Evolutionary conservation across 176 grass and related monocot genomes (phyloP).

Genomic region (Elaeis guineensis): DNA sequence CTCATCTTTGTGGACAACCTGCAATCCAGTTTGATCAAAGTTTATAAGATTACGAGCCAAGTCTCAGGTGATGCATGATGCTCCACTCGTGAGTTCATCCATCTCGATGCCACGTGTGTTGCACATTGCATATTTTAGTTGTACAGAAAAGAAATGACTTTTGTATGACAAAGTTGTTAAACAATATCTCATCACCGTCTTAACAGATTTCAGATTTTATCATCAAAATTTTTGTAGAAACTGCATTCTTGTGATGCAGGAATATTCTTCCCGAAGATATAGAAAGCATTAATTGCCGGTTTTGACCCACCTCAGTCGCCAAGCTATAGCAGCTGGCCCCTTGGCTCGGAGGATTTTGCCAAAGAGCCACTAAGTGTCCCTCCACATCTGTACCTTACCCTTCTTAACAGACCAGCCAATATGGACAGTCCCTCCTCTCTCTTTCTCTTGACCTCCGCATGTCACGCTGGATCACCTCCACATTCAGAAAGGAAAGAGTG

Average conservation of each 20-base stretch:
- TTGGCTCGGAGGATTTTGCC: conserved; percentile 17
- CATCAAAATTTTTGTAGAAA: background rate
- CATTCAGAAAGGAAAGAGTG: conserved; percentile 17
- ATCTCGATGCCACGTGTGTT: no score
- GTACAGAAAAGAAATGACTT: no score
- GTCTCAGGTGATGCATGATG: no score
- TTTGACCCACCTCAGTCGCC: conserved; percentile 27
- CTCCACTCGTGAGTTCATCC: no score
- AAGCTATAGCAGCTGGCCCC: conserved; percentile 26
- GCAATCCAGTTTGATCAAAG: no score
- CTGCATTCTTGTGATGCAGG: conserved; percentile 1
- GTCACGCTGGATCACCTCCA: conserved; percentile 23
- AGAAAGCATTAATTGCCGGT: conserved; percentile 19
- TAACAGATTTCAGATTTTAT: no score
- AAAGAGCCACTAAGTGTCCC: conserved; percentile 27
- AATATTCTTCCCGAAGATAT: conserved; percentile 22
- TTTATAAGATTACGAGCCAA: no score
- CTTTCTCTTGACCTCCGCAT: conserved; percentile 6
- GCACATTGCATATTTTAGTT: no score
- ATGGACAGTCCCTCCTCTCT: background rate
- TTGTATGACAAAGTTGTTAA: no score
- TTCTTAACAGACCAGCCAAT: conserved; percentile 6
- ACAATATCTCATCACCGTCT: no score
- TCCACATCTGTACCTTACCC: conserved; percentile 27
- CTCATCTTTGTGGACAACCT: no score